Evolutionary conservation across 805 yeast species (phyloP).

Genomic region (Lachancea sp.): DNA sequence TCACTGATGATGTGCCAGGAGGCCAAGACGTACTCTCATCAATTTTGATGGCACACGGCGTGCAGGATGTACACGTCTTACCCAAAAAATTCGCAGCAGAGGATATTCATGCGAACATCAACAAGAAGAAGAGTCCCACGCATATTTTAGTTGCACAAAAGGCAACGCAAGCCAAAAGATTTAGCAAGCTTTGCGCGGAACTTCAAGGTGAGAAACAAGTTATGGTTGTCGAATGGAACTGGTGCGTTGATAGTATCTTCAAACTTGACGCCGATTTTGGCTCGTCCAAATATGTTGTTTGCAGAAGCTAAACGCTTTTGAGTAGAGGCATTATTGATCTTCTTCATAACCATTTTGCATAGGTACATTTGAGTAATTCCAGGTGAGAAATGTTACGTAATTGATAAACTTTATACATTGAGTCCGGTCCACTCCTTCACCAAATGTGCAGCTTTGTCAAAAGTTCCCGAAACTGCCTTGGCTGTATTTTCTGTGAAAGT

Average conservation of each 20-base stretch:
- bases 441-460: slow-evolving; percentile 1
- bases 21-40: slow-evolving; percentile 22
- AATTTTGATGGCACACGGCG: slow-evolving; percentile 26
- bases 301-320: neutral
- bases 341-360: too few species aligned
- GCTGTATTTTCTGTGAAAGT: neutral
- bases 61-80: slow-evolving; percentile 17
- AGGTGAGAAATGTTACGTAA: neutral
- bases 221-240: slow-evolving; percentile 31
- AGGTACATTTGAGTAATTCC: too few species aligned
- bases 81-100: slow-evolving; percentile 15
- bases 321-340: too few species aligned
- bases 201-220: slow-evolving; percentile 8
- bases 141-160: slow-evolving; percentile 26
- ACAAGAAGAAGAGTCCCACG: slow-evolving; percentile 10
- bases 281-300: slow-evolving; percentile 9
- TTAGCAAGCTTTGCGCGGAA: slow-evolving; percentile 14
- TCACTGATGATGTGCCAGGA: slow-evolving; percentile 26
- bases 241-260: slow-evolving; percentile 29
- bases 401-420: slow-evolving; percentile 10
- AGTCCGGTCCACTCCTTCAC: slow-evolving; percentile 22
- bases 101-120: slow-evolving; percentile 15
- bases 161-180: slow-evolving; percentile 26
- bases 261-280: slow-evolving; percentile 15
- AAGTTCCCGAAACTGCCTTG: neutral